Evolutionary conservation across 148 eudicot species (phyloP).

Genomic region (Fagopyrum tataricum): DNA sequence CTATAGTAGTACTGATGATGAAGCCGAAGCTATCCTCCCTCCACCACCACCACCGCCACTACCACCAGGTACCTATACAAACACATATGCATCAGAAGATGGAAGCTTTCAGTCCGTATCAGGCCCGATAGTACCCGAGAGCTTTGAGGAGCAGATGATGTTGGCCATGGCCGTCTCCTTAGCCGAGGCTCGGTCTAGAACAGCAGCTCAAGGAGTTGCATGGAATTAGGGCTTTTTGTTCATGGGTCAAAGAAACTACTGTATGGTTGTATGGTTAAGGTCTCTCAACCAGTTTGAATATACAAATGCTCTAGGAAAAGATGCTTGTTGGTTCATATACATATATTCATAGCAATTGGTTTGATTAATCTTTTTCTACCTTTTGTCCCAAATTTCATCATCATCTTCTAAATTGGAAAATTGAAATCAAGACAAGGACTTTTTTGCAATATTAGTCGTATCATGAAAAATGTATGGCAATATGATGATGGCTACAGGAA

Average conservation of each 20-base stretch:
- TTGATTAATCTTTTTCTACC: not conserved
- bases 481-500: not conserved
- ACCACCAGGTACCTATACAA: slow-evolving; percentile 15
- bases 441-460: too few species aligned
- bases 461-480: not conserved
- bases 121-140: slow-evolving; percentile 54
- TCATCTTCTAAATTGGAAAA: not conserved
- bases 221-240: slow-evolving; percentile 49
- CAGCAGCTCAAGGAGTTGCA: slow-evolving; percentile 50
- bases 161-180: slow-evolving; percentile 96
- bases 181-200: slow-evolving; percentile 75
- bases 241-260: not conserved
- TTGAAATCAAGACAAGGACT: not conserved
- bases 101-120: slow-evolving; percentile 25
- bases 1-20: slow-evolving; percentile 26
- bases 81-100: slow-evolving; percentile 19
- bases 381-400: not conserved
- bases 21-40: not conserved
- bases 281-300: not conserved
- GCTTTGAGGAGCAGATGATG: slow-evolving; percentile 98
- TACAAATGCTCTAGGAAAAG: not conserved
- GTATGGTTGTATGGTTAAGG: not conserved
- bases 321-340: not conserved
- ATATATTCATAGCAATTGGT: slow-evolving; percentile 7
- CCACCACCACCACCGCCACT: slow-evolving; percentile 21